Evolutionary conservation across 164 flowering plant species (phyloP).

Genomic region (Macadamia integrifolia): DNA sequence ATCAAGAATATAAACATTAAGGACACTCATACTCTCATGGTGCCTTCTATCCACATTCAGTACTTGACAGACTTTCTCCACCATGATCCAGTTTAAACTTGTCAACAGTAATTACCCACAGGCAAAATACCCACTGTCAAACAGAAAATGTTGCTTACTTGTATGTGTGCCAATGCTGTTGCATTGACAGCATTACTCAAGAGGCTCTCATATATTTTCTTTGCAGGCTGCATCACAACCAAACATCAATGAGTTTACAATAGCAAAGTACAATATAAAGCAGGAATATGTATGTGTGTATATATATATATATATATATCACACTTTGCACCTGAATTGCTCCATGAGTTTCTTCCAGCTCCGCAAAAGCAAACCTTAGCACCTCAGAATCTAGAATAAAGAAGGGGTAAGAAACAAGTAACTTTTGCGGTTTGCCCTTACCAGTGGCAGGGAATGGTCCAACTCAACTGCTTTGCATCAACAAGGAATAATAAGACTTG

Average conservation of each 20-base stretch:
- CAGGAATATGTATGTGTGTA: no score
- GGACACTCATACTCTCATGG: no score
- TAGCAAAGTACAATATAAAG: not conserved
- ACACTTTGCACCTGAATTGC: conserved; percentile 52
- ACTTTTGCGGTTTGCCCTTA: not conserved
- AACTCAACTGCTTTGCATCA: not conserved
- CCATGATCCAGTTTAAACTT: no score
- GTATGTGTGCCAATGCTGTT: conserved; percentile 81
- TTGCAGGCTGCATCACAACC: conserved; percentile 67
- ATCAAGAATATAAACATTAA: no score
- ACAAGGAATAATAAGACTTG: not conserved
- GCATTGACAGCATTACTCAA: conserved; percentile 57
- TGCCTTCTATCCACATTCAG: no score
- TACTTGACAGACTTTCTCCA: no score
- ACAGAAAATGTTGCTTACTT: conserved; percentile 38
- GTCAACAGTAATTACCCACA: not conserved
- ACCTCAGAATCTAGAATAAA: conserved; percentile 59
- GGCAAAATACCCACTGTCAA: not conserved
- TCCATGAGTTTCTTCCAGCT: conserved; percentile 94
- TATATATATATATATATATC: no score
- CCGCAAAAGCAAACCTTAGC: conserved; percentile 91
- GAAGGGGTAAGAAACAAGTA: not conserved
- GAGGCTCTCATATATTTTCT: conserved; percentile 80
- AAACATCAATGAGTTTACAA: conserved; percentile 1
- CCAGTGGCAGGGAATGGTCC: not conserved